phyloP scores from a whole-genome alignment of 2,329 filamentous ascomycete species.

The Teratosphaeriaceae sp. region DNA sequence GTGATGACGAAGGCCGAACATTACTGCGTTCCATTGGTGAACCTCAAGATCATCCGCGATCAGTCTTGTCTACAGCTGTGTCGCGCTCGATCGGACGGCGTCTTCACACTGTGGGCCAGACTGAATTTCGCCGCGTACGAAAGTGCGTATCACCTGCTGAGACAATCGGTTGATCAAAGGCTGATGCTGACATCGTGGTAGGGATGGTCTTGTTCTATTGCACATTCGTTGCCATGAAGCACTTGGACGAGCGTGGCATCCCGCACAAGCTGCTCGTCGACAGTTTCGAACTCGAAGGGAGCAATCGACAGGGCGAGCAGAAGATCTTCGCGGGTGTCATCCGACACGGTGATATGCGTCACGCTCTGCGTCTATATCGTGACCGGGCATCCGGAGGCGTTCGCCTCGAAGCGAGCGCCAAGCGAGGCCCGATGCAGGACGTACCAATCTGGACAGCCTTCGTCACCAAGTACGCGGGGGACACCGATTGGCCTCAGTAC shows the following conservation, averaged over 20 bases:
- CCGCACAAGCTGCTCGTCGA: constrained; percentile 33
- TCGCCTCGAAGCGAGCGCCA: constrained; percentile 51
- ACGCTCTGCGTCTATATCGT: constrained; percentile 49
- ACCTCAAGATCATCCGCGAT: constrained; percentile 36
- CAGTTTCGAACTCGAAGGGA: constrained; percentile 41
- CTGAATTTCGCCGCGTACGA: constrained; percentile 51
- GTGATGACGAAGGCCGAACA: constrained; percentile 42
- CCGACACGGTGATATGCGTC: constrained; percentile 44
- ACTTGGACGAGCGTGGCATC: constrained; percentile 42
- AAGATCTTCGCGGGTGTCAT: constrained; percentile 47
- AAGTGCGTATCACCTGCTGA: constrained; percentile 30
- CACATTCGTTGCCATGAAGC: constrained; percentile 51
- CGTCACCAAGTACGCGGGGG: constrained; percentile 42
- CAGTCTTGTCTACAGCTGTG: constrained; percentile 34
- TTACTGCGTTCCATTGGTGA: constrained; percentile 46
- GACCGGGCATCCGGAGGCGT: constrained; percentile 47
- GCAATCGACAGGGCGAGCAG: constrained; percentile 6
- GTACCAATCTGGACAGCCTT: constrained; percentile 58
- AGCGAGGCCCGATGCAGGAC: constrained; percentile 45
- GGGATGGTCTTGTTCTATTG: constrained; percentile 53
- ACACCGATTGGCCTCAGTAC: constrained; percentile 42
- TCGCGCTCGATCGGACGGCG: constrained; percentile 32
- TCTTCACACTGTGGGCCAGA: constrained; percentile 46
- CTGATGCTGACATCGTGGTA: constrained; percentile 17
- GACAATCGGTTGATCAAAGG: neutral